Evolutionary conservation across 257 asterid genomes (phyloP).

Genomic region (Apocynum venetum): DNA sequence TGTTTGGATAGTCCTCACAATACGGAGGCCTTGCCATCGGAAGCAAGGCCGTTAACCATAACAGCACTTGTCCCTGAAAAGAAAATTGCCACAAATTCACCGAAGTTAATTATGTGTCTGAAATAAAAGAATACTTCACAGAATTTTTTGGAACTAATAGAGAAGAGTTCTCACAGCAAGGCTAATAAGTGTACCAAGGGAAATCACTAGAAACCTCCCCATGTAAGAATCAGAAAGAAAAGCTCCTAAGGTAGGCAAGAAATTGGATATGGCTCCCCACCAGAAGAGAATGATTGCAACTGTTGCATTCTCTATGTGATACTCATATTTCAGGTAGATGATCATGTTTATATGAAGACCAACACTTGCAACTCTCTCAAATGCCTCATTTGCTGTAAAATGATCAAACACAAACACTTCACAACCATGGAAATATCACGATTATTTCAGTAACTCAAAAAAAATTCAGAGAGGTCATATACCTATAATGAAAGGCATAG

Average conservation of each 20-base stretch:
- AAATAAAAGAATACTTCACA: neutral
- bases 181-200: constrained; percentile 35
- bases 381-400: constrained; percentile 63
- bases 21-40: constrained; percentile 35
- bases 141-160: no score
- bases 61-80: constrained; percentile 39
- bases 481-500: constrained; percentile 78
- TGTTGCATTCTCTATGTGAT: constrained; percentile 44
- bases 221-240: constrained; percentile 70
- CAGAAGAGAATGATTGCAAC: constrained; percentile 42
- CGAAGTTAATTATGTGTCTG: no score
- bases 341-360: constrained; percentile 67
- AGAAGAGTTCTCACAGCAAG: constrained; percentile 35
- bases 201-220: constrained; percentile 63
- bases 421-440: no score
- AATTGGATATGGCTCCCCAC: constrained; percentile 59
- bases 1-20: constrained; percentile 32
- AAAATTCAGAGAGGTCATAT: constrained; percentile 4
- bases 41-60: constrained; percentile 59
- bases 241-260: constrained; percentile 78
- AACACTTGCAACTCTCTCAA: constrained; percentile 65
- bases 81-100: neutral
- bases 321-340: constrained; percentile 40
- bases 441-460: no score
- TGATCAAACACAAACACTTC: neutral